phyloP scores from a whole-genome alignment of 2,329 filamentous ascomycete genomes.

The Fusarium sp. region DNA sequence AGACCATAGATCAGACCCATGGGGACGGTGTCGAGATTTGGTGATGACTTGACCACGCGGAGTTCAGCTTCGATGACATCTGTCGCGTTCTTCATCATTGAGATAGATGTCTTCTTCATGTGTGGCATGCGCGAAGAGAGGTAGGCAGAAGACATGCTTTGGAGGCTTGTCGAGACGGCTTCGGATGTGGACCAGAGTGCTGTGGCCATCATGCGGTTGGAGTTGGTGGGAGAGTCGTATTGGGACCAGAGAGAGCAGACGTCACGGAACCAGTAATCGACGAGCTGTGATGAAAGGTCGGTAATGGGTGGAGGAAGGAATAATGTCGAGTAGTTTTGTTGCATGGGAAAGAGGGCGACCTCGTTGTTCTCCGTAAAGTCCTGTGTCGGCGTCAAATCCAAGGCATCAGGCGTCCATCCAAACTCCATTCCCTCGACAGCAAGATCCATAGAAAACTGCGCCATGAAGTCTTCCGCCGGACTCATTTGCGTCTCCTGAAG shows the following conservation, averaged over 20 bases:
- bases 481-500: not conserved
- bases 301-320: constrained; percentile 28
- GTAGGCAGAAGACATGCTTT: constrained; percentile 55
- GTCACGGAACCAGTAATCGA: constrained; percentile 53
- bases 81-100: constrained; percentile 51
- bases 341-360: constrained; percentile 8
- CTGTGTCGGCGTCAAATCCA: constrained; percentile 11
- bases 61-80: constrained; percentile 51
- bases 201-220: constrained; percentile 53
- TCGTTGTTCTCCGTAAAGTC: not conserved
- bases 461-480: not conserved
- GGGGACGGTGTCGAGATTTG: constrained; percentile 40
- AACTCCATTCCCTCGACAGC: constrained; percentile 5
- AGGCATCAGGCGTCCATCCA: constrained; percentile 9
- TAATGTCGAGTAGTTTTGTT: constrained; percentile 5
- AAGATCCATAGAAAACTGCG: constrained; percentile 12
- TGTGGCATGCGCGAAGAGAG: constrained; percentile 50
- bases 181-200: constrained; percentile 53
- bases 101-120: constrained; percentile 48
- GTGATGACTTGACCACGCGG: constrained; percentile 31
- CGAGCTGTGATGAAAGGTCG: constrained; percentile 45
- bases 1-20: constrained; percentile 52
- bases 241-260: constrained; percentile 56
- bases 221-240: constrained; percentile 54
- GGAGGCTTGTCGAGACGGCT: constrained; percentile 53